A percentile compares a stretch with the other conserved stretches of the same genome.
phyloP scores from a whole-genome alignment of 176 grass and related monocot species.

The Oryza glumipatula region DNA sequence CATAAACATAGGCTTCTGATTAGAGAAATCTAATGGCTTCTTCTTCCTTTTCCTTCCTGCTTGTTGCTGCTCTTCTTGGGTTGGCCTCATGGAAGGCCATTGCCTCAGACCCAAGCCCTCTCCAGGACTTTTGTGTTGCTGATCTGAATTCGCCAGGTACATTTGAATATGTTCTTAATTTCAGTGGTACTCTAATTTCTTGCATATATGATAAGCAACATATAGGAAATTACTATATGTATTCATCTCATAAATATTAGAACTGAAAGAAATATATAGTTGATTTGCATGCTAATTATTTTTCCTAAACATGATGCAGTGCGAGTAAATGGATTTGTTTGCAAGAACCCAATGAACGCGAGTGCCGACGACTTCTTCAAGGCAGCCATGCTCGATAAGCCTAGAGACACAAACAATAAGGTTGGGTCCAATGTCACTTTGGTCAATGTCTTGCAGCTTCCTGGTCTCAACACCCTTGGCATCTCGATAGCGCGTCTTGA shows the following conservation, averaged over 20 bases:
- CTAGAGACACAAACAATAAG: slow-evolving; percentile 24
- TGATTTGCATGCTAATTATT: too few species aligned
- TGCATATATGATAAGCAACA: neutral
- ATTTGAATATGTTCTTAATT: too few species aligned
- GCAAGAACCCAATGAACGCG: slow-evolving; percentile 23
- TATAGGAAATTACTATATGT: too few species aligned
- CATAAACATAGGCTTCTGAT: too few species aligned
- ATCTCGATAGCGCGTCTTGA: neutral
- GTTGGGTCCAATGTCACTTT: slow-evolving; percentile 29
- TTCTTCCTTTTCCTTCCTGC: neutral
- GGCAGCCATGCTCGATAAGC: neutral
- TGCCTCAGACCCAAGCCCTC: slow-evolving; percentile 33
- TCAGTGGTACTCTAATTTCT: neutral
- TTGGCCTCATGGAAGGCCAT: neutral
- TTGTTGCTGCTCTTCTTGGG: neutral
- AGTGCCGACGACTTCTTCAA: slow-evolving; percentile 30
- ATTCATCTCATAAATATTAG: too few species aligned
- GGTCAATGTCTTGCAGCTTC: neutral
- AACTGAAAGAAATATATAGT: too few species aligned
- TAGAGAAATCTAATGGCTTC: neutral
- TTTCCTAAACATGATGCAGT: neutral
- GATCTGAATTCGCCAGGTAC: slow-evolving; percentile 27
- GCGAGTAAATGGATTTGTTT: slow-evolving; percentile 38
- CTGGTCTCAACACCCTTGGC: slow-evolving; percentile 27
- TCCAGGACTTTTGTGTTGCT: slow-evolving; percentile 26